phyloP scores from a whole-genome alignment of 164 flowering plant genomes.

The Macadamia tetraphylla region DNA sequence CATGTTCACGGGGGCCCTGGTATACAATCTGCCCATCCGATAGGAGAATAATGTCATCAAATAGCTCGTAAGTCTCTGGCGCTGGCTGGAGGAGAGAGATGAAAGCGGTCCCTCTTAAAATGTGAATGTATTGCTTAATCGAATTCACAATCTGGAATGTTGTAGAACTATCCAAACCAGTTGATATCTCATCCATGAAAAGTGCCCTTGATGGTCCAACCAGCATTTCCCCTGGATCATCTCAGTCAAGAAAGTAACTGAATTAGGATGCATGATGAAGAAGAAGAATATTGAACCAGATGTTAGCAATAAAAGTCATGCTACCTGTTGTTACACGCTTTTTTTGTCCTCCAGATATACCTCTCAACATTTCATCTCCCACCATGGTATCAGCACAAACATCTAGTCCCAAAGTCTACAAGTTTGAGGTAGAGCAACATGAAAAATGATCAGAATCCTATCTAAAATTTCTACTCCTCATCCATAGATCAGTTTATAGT shows the following conservation, averaged over 20 bases:
- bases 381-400: too few species aligned
- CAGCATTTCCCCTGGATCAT: neutral
- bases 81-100: slow-evolving; percentile 40
- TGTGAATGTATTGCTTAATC: slow-evolving; percentile 13
- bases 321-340: too few species aligned
- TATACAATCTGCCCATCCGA: slow-evolving; percentile 35
- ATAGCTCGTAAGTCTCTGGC: slow-evolving; percentile 35
- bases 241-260: too few species aligned
- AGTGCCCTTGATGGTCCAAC: neutral
- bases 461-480: neutral
- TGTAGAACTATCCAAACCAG: slow-evolving; percentile 14
- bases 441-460: neutral
- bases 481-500: neutral
- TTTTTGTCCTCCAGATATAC: too few species aligned
- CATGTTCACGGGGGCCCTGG: slow-evolving; percentile 25
- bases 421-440: neutral
- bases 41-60: slow-evolving; percentile 34
- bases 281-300: too few species aligned
- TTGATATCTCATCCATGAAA: slow-evolving; percentile 7
- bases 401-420: slow-evolving; percentile 10
- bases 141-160: slow-evolving; percentile 16
- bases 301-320: too few species aligned
- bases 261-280: too few species aligned
- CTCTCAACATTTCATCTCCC: too few species aligned
- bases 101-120: slow-evolving; percentile 15